Base-by-base conservation (phyloP, 1,284 basidiomycete species). In the Earliella scabrosa region DNA sequence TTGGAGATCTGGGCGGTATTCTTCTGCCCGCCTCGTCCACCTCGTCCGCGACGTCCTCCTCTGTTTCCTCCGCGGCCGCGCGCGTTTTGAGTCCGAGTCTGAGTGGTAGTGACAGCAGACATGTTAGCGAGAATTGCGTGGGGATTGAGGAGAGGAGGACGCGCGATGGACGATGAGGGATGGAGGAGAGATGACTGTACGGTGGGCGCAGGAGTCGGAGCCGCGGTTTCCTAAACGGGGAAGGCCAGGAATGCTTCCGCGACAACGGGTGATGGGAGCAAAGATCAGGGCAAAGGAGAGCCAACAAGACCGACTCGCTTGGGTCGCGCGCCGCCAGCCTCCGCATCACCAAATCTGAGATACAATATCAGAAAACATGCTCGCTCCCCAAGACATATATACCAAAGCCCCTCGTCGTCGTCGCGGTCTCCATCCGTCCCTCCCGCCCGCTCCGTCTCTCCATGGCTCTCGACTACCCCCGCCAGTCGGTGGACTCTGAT, bases 71-170 rank as follows among this genome's bases (percentile, higher is more conserved):
- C 69, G 51, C 74, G 71, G 48, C 68, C 67, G 49, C 69, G 63
- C 49, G 63, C 63, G 45, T 69, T 71, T 23, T 61, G 53, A 13
- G 58, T 46, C 21, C 67, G 66, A 38, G 66, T 61, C 45, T 70
- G 70, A 29, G 67, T 66, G 32, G 70, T 65, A 23, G 70, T 70
- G 14, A 65, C 66, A 14, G 65, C 64, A 8, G 75, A 68, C 75
- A 77, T 76, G 27, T 20, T 24, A 18, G 36, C 20, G 21, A 43
- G 14, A 26, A 39, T 38, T 11, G 40, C 16, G 13, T 6, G 16
- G 21, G 27, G 18, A 51, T n/a, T 4, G 29, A 35, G 27, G 49
- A 45, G 23, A 23, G 20, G 35, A 34, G 26, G 38, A 31, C 36
- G 6, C 32, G 41, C 3, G 14, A n/a, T n/a, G n/a, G n/a, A n/a